Conservation (phyloP, 1,284 basidiomycete genomes). For the Ustilago esculenta region DNA sequence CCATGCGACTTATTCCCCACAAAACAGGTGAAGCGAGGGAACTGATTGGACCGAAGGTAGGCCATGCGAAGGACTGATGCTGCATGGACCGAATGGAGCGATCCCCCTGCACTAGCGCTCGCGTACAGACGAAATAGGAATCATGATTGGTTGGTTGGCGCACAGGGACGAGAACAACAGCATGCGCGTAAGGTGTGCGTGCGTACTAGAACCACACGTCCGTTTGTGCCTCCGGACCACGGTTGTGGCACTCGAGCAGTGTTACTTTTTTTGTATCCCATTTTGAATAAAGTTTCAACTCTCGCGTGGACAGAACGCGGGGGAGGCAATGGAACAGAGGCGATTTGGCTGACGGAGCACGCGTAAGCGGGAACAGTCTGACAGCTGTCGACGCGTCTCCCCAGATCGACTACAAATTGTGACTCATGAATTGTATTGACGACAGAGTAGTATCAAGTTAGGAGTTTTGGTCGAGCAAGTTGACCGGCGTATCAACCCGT, state of each 20-base stretch:
- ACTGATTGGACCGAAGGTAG: constrained; percentile 1
- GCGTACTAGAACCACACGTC: background rate
- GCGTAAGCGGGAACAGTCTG: background rate
- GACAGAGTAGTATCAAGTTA: too few species aligned
- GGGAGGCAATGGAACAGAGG: background rate
- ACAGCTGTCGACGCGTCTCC: too few species aligned
- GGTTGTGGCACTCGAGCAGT: background rate
- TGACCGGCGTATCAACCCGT: too few species aligned
- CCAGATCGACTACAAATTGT: too few species aligned
- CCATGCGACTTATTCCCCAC: constrained; percentile 20
- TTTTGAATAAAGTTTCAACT: background rate
- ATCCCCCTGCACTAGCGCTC: too few species aligned
- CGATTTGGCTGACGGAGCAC: background rate
- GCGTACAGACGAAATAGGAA: too few species aligned
- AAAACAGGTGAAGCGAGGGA: background rate
- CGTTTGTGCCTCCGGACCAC: background rate
- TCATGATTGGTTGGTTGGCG: too few species aligned
- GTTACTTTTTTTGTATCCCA: too few species aligned
- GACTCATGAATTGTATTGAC: too few species aligned
- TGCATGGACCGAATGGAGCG: background rate
- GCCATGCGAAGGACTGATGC: background rate
- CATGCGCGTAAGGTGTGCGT: too few species aligned
- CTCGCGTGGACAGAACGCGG: constrained; percentile 4
- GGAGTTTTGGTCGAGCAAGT: too few species aligned
- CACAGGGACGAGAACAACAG: too few species aligned